These are phyloP conservation scores for Termitomyces sp. DNA, from an alignment of 768 basidiomycete species.

Conservation along the genomic window DNA sequence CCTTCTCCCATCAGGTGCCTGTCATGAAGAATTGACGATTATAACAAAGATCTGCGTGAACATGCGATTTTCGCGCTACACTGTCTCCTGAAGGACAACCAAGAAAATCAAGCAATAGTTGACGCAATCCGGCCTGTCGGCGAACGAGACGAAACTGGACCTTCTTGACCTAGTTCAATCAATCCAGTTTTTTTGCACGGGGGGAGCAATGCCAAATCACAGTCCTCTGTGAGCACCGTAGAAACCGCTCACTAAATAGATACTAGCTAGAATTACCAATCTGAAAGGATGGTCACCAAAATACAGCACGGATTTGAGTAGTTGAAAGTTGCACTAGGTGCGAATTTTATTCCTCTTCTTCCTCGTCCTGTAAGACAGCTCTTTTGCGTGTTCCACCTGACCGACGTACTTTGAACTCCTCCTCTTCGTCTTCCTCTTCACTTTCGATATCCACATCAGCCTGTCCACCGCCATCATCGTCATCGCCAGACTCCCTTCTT, in stretches of 20 bases:
- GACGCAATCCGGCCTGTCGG: conserved; percentile 61
- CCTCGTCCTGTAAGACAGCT: conserved; percentile 59
- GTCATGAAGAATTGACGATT: conserved; percentile 5
- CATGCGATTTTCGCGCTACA: conserved; percentile 84
- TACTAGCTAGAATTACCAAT: background rate
- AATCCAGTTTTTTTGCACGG: background rate
- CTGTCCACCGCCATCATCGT: conserved; percentile 25
- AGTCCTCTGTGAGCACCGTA: background rate
- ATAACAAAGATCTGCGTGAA: conserved; percentile 71
- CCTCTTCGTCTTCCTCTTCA: conserved; percentile 49
- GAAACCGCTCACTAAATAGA: background rate
- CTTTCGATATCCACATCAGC: conserved; percentile 22
- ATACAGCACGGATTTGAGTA: background rate
- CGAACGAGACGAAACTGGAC: conserved; percentile 55
- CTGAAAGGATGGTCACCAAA: background rate
- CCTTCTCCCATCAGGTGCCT: conserved; percentile 5
- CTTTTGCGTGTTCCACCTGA: conserved; percentile 50
- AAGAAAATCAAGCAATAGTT: conserved; percentile 76
- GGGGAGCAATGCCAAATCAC: too few relatives aligned
- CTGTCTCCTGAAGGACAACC: conserved; percentile 71
- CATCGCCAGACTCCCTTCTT: conserved; percentile 26
- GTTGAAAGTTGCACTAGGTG: background rate
- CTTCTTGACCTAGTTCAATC: background rate
- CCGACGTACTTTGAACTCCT: conserved; percentile 62
- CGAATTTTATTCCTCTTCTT: conserved; percentile 39